Base-by-base conservation (phyloP, 106 monocot genomes). In the Alisma plantagoaquatica region DNA sequence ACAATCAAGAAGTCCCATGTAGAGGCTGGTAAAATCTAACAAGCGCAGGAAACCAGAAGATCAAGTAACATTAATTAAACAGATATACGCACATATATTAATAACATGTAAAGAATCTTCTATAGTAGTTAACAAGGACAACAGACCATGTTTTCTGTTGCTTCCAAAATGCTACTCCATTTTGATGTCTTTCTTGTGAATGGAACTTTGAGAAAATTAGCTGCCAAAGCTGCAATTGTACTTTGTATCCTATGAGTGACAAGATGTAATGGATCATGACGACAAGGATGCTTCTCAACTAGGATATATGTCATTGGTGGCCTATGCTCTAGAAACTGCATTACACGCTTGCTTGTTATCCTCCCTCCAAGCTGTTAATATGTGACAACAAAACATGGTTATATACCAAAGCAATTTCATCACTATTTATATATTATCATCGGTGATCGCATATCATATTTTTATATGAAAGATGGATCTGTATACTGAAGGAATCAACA, bases 191-290 rank as follows among this genome's bases (percentile, higher is more conserved):
- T 77, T 33, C 26, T 75, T 51, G 80, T 47, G 23, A 77, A 67
- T 51, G 75, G 10, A 33, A 47, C 27, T 48, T 62, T 77, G 21
- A 60, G 30, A 56, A 88, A 41, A 59, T 41, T 56, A 60, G 73
- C 64, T 54, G 77, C 65, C 73, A 94, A 88, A 55, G 72, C 70
- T 56, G 62, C 19, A 52, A 87, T 59, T n/a, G 67, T 75, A 62
- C 83, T 73, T 59, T 94, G 83, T 20, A 94, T 43, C 66, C 87
- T 74, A 46, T 83, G 77, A 63, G 80, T 83, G 22, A 94, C 70
- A 70, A 94, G 53, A 65, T 94, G 87, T 56, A 75, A 88, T 63
- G 87, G 87, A 81, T 94, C 94, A 63, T 94, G 87, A 24, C 94
- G 87, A 28, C 54, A 67, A 30, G 94, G 80, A 70, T 94, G 83